Evolutionary conservation across 2,329 filamentous ascomycete species (phyloP).

Genomic region (Cercospora citrullina): DNA sequence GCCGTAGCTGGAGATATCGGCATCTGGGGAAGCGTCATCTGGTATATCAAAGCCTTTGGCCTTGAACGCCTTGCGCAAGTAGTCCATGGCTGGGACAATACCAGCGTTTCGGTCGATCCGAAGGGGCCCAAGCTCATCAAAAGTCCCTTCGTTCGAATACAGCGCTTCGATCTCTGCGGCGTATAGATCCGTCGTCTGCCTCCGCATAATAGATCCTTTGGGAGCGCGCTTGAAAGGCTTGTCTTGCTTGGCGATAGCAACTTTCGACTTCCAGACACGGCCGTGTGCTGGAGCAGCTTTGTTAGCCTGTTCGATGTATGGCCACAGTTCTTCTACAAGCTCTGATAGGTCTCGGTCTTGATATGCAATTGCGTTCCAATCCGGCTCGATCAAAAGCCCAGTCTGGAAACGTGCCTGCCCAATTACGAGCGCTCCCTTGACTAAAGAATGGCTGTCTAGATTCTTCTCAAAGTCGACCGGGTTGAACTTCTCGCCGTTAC

Average conservation of each 20-base stretch:
- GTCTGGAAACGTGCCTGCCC: slow-evolving; percentile 38
- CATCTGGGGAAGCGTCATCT: slow-evolving; percentile 29
- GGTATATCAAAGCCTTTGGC: slow-evolving; percentile 22
- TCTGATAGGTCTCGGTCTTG: slow-evolving; percentile 17
- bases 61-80: slow-evolving; percentile 21
- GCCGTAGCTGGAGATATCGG: slow-evolving; percentile 39
- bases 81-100: slow-evolving; percentile 25
- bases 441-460: slow-evolving; percentile 30
- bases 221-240: slow-evolving; percentile 45
- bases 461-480: slow-evolving; percentile 27
- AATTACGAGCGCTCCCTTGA: slow-evolving; percentile 39
- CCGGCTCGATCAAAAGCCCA: slow-evolving; percentile 36
- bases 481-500: slow-evolving; percentile 37
- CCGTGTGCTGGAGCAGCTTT: slow-evolving; percentile 37
- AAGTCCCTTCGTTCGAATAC: slow-evolving; percentile 39
- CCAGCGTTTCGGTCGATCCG: neutral
- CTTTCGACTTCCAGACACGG: slow-evolving; percentile 46
- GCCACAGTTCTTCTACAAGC: slow-evolving; percentile 25
- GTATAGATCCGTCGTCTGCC: slow-evolving; percentile 39
- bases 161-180: slow-evolving; percentile 50
- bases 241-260: slow-evolving; percentile 46
- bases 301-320: slow-evolving; percentile 22
- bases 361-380: slow-evolving; percentile 23
- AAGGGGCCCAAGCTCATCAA: slow-evolving; percentile 22
- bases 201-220: slow-evolving; percentile 21